Evolutionary conservation across 352 stramenopile species (phyloP), one percentile per base, ranked within the genome.

Genomic region (Phytophthora tentaculata): DNA sequence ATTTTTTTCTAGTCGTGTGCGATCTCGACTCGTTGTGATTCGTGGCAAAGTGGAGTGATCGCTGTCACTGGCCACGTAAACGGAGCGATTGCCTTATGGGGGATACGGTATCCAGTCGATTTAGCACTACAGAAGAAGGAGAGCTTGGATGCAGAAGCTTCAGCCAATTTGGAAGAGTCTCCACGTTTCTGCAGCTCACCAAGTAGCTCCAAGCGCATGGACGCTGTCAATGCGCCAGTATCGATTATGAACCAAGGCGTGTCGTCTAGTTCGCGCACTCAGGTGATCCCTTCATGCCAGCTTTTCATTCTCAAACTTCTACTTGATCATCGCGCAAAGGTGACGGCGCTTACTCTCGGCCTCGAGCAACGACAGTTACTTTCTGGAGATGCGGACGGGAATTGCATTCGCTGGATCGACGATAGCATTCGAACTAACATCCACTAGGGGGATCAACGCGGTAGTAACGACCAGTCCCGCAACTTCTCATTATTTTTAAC

Each of bases 401-500:
- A 80, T 26, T 93, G 84, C 54, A 92, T 92, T 51, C 84, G 84
- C n/a, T 94, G 86, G 86, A 64, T 91, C 8, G 86, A 95, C 58
- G 86, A 93, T 51, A 95, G 84, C 58, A 73, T 90, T 49, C 88
- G 78, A 39, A 78, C 73, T 29, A 86, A 81, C 53, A 77, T 84
- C 26, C 64, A 88, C 48, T 91, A 87, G 54, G n/a, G n/a, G n/a
- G n/a, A n/a, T n/a, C n/a, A n/a, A n/a, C n/a, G n/a, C n/a, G n/a
- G n/a, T n/a, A 56, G 37, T 64, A 69, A 69, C 54, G 41, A 56
- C 61, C 22, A 47, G 37, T 22, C 32, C 50, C 37, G 44, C 39
- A 45, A 37, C 22, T 45, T 47, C 23, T 39, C 29, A 50, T 54
- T 67, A 68, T 69, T 69, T 73, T 64, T 65, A 37, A 45, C 35